A percentile compares a stretch with the other conserved stretches of the same genome.
Conservation (phyloP, 495 filamentous ascomycete genomes). For the Immersiella caudata region DNA sequence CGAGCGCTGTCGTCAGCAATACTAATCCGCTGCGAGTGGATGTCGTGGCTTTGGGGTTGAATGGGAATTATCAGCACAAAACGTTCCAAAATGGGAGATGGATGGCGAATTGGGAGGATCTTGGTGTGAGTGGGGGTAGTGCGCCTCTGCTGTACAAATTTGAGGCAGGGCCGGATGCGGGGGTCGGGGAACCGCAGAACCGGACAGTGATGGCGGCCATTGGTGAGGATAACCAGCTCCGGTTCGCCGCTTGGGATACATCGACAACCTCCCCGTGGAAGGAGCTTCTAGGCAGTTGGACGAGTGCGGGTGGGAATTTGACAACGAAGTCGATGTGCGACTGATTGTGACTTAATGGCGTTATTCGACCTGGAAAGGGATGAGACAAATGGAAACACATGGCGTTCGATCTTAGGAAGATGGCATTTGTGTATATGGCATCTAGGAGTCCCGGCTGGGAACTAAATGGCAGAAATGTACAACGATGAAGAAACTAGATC, state of each 20-base stretch:
- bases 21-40: conserved; percentile 3
- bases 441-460: too few species aligned
- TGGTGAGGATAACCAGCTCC: conserved; percentile 14
- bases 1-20: background rate
- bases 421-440: too few species aligned
- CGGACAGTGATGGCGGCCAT: conserved; percentile 9
- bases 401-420: too few species aligned
- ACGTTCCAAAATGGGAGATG: conserved; percentile 1
- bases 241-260: conserved; percentile 4
- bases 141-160: conserved; percentile 12
- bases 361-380: too few species aligned
- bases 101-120: conserved; percentile 14
- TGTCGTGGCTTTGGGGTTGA: background rate
- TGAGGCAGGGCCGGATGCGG: background rate
- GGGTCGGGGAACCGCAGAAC: background rate
- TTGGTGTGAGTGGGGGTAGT: conserved; percentile 5
- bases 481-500: too few species aligned
- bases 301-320: conserved; percentile 15
- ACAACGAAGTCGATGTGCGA: conserved; percentile 13
- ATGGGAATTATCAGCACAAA: conserved; percentile 5
- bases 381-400: too few species aligned
- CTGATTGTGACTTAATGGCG: too few species aligned
- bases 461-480: too few species aligned
- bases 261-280: background rate
- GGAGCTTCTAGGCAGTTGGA: conserved; percentile 6